phyloP scores from a whole-genome alignment of 768 basidiomycete species.

The Rhizopogon roseolus region DNA sequence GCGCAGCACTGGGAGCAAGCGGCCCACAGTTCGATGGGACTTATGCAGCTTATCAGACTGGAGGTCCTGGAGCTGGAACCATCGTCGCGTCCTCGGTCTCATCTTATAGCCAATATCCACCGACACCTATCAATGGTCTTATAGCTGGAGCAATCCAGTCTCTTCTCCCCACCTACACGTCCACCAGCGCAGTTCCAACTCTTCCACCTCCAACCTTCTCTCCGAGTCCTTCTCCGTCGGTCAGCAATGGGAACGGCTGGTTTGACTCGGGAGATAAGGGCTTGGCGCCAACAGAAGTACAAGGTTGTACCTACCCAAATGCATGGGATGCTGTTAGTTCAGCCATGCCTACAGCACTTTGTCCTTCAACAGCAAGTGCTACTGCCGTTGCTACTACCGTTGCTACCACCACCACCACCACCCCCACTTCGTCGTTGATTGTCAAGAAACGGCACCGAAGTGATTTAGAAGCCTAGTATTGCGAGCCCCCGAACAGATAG shows the following conservation, averaged over 20 bases:
- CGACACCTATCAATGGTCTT: conserved; percentile 43
- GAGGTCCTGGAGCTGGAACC: conserved; percentile 49
- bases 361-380: conserved; percentile 16
- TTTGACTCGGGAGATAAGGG: conserved; percentile 45
- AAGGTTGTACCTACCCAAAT: conserved; percentile 62
- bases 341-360: conserved; percentile 41
- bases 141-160: conserved; percentile 29
- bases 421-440: neutral
- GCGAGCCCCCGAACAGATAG: neutral
- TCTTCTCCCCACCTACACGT: conserved; percentile 59
- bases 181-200: conserved; percentile 52
- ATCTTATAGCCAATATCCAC: conserved; percentile 49
- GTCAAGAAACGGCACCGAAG: neutral
- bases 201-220: conserved; percentile 54
- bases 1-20: conserved; percentile 46
- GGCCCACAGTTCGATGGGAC: conserved; percentile 44
- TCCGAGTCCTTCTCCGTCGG: conserved; percentile 30
- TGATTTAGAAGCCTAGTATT: neutral
- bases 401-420: too few relatives aligned
- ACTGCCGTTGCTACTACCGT: neutral
- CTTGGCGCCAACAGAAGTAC: conserved; percentile 51
- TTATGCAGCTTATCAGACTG: conserved; percentile 65
- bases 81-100: conserved; percentile 37
- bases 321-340: conserved; percentile 56
- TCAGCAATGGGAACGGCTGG: conserved; percentile 54